Conservation (phyloP, 352 stramenopile species). For the Aphanomyces cochlioides region DNA sequence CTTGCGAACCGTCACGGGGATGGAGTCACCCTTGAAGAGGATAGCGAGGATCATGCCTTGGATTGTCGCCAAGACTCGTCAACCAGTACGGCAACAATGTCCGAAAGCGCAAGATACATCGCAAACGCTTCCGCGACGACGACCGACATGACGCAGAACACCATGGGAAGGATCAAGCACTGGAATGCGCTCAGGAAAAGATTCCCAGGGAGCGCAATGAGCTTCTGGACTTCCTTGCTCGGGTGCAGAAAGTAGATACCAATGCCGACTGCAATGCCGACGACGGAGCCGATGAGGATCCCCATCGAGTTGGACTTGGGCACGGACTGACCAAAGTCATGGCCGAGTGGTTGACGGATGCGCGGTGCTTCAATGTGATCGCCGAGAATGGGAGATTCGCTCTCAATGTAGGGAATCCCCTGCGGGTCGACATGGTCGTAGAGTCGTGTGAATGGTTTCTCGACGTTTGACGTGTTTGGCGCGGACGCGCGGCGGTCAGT, state of each 20-base stretch:
- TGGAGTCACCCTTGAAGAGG: slow-evolving; percentile 41
- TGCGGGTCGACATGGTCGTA: no score
- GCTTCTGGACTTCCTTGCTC: slow-evolving; percentile 42
- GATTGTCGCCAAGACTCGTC: slow-evolving; percentile 43
- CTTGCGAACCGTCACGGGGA: background rate
- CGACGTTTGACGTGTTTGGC: no score
- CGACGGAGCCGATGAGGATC: slow-evolving; percentile 39
- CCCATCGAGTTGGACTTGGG: slow-evolving; percentile 15
- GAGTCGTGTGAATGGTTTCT: no score
- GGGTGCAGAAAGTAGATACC: slow-evolving; percentile 36
- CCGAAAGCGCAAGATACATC: slow-evolving; percentile 55
- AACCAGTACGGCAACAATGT: slow-evolving; percentile 60
- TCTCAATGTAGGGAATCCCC: no score
- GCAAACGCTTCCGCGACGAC: slow-evolving; percentile 73
- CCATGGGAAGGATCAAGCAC: slow-evolving; percentile 71
- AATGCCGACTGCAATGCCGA: slow-evolving; percentile 38
- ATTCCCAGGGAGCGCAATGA: slow-evolving; percentile 66
- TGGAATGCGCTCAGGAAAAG: slow-evolving; percentile 75
- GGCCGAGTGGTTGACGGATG: background rate
- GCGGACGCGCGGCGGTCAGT: no score
- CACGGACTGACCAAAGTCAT: background rate
- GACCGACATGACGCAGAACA: slow-evolving; percentile 76
- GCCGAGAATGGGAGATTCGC: no score
- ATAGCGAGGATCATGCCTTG: slow-evolving; percentile 58
- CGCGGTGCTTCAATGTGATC: no score